Base-by-base conservation (phyloP, 2,329 filamentous ascomycete species). In the Clarireedia homoeocarpa region DNA sequence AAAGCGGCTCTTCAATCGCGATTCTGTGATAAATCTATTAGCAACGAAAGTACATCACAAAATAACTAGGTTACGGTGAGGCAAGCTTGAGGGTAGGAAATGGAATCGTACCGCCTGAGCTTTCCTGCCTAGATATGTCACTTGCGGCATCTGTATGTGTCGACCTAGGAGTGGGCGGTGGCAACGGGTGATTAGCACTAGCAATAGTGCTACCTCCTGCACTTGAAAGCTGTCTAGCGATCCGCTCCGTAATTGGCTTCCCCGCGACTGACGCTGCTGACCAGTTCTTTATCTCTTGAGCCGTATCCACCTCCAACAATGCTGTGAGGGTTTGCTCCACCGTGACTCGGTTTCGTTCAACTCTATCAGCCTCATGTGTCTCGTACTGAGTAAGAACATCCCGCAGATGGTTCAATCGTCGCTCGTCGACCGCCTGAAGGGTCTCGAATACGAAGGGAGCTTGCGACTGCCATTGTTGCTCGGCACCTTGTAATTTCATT, bases 381-480 rank as follows among this genome's bases (percentile, higher is more conserved):
- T 95, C 86, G 65, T 92, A 88, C 67, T 96, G 91, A 0, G 94
- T 97, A 58, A 99, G 79, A 42, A 89, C 82, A 71, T 97, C 92
- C 59, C 92, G 87, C 58, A 99, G 77, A 67, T 95, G 87, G 71
- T 96, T 96, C 63, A 95, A 77, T 55, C 94, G 84, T 64, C 82
- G 85, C 74, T 99, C 94, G 68, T 99, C 94, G 34, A 95, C 76
- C 5, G 89, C 86, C 70, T 99, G 94, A 26, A 99, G 81, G 59
- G 86, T 88, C 72, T 99, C 94, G 68, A 95, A 96, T 59, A 96
- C 87, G 71, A 89, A 97, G 1, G 94, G 94, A 14, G 94, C 90
- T 71, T 96, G 91, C 0, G 90, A 91, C 55, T 96, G 86, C 94
- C 94, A 99, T 69, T 95, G 88, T 62, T 86, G 81, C 46, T 79